Base-by-base conservation (phyloP, 202 grass and related monocot species). In the Musa balbisiana region DNA sequence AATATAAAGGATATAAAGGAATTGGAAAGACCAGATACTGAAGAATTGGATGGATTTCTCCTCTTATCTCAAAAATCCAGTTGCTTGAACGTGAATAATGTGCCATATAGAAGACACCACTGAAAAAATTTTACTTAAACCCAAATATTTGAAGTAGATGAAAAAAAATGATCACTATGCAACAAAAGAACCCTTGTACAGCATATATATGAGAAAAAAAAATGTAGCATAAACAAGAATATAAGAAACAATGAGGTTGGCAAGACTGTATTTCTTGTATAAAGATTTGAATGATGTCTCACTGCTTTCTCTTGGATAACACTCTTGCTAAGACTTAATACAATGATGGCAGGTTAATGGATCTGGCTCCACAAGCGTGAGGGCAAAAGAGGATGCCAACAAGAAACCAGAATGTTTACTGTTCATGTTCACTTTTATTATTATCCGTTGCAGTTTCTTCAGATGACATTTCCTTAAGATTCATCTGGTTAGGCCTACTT, bases 381-480 rank as follows among this genome's bases (percentile, higher is more conserved):
- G 20, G 33, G 14, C 4, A 4, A 51, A 70, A 70, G 19, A 21
- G 19, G 63, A 22, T 51, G 67, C 20, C 33, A 52, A 65, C 10
- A 26, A 25, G 49, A 52, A 51, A 33, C 9, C 9, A 20, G 10
- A 11, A 11, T n/a, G 25, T 19, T 59, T 53, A 51, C n/a, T 51
- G 15, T 73, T 80, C 69, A 80, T 29, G 14, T 53, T 73, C 49
- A 17, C 49, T 73, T 63, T n/a, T 55, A 80, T 80, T 21, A 29
- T 64, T 58, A 80, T 80, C 55, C 13, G 55, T 55, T 23, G 19
- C 68, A n/a, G 78, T 55, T 73, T 73, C 69, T 73, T 80, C 78
- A 64, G 49, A 73, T 80, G 78, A 65, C 62, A 73, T 25, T 73
- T 80, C 69, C 22, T 51, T 50, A 19, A 26, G 16, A 9, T 72